These are phyloP conservation scores for Raffaelea ambrosiae DNA, from an alignment of 2,329 filamentous ascomycete genomes.

Conservation along the genomic window DNA sequence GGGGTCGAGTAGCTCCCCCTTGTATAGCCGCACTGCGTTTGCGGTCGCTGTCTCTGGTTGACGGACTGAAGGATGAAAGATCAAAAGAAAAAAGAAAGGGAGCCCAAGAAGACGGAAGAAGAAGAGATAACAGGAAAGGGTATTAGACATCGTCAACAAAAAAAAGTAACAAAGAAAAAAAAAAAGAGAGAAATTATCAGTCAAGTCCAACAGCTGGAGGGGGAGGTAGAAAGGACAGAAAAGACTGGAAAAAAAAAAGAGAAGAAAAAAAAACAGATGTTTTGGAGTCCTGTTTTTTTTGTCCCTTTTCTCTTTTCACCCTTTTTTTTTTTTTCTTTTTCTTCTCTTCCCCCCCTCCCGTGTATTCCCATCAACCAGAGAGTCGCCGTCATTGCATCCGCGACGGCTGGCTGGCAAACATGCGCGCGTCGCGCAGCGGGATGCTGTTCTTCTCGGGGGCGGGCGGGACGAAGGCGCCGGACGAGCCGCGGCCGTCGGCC, in stretches of 20 bases:
- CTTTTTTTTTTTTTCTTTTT: no score
- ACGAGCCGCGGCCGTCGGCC: slow-evolving; percentile 1
- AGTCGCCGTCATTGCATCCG: slow-evolving; percentile 14
- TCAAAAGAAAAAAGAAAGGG: neutral
- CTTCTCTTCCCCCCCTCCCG: neutral
- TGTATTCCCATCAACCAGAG: slow-evolving; percentile 9
- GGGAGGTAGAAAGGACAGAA: neutral
- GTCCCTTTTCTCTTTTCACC: no score
- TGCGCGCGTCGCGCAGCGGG: slow-evolving; percentile 35
- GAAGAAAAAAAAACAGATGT: neutral
- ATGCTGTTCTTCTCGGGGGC: slow-evolving; percentile 36
- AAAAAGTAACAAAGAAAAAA: neutral
- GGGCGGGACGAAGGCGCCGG: neutral
- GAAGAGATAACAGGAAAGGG: neutral
- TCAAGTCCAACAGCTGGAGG: neutral
- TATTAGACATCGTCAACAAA: no score
- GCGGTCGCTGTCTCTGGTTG: neutral
- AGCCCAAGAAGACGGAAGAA: neutral
- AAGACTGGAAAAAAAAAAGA: neutral
- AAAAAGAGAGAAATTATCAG: neutral
- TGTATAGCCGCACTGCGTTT: neutral
- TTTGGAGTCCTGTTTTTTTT: no score
- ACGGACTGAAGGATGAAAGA: neutral
- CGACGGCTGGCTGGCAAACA: slow-evolving; percentile 23
- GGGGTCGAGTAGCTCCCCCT: neutral